A percentile compares a stretch with the other conserved stretches of the same genome.
Conservation (phyloP, 352 stramenopile genomes). For the Pythium guiyangense region DNA sequence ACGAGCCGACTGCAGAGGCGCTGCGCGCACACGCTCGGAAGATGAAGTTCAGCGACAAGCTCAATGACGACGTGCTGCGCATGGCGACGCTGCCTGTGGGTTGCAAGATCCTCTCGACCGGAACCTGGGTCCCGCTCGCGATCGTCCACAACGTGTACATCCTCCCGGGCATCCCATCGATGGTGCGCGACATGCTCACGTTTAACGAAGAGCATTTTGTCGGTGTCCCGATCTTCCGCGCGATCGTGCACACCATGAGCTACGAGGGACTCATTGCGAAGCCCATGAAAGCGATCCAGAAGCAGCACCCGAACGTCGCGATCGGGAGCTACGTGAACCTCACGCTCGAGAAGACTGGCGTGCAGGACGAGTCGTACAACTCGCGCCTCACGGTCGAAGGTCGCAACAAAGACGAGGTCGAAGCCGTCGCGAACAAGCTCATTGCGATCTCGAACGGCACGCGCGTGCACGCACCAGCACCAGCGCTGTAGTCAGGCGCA, state of each 20-base stretch:
- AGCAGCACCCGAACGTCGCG: constrained; percentile 53
- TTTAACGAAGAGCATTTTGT: constrained; percentile 75
- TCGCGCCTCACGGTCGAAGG: constrained; percentile 65
- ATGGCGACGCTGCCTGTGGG: constrained; percentile 67
- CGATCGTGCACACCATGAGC: constrained; percentile 64
- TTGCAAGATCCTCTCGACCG: constrained; percentile 49
- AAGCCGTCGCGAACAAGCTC: constrained; percentile 47
- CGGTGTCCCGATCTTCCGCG: constrained; percentile 70
- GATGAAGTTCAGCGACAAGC: constrained; percentile 20
- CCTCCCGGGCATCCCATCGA: constrained; percentile 73
- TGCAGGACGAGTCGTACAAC: constrained; percentile 60
- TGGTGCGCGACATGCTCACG: constrained; percentile 81
- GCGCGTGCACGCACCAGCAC: constrained; percentile 5
- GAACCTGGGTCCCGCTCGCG: constrained; percentile 70
- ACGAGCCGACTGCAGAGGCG: constrained; percentile 56
- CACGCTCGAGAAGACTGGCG: constrained; percentile 48
- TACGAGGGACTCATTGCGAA: constrained; percentile 66
- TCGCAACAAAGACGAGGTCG: constrained; percentile 44
- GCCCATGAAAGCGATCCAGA: constrained; percentile 58
- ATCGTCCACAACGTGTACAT: constrained; percentile 85
- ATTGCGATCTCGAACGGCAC: constrained; percentile 20
- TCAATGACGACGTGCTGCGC: constrained; percentile 67
- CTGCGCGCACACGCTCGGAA: constrained; percentile 37
- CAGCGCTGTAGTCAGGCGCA: too few relatives aligned
- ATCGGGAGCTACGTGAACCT: constrained; percentile 87